These are phyloP conservation scores for Monilinia polystroma DNA, from an alignment of 2,329 filamentous ascomycete species.

Conservation along the genomic window DNA sequence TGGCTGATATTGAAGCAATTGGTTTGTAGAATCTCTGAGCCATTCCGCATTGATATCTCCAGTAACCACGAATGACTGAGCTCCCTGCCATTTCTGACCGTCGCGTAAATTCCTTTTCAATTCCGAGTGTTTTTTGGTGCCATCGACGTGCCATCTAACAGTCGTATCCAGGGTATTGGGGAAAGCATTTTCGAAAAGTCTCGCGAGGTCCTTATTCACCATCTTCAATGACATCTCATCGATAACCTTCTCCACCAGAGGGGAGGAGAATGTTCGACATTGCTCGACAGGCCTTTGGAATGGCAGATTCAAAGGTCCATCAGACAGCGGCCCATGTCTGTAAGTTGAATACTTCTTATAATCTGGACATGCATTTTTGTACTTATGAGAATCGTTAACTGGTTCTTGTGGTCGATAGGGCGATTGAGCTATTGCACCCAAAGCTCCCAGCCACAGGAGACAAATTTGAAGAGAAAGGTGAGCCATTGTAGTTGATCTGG, in stretches of 20 bases:
- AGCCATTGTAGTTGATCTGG: not conserved
- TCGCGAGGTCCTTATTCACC: conserved; percentile 81
- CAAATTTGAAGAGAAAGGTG: not conserved
- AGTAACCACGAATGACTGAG: conserved; percentile 90
- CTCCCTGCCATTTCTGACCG: conserved; percentile 71
- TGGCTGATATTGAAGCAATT: conserved; percentile 84
- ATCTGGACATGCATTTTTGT: conserved; percentile 39
- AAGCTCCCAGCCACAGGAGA: conserved; percentile 21
- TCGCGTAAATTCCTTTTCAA: conserved; percentile 47
- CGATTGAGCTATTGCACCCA: conserved; percentile 18
- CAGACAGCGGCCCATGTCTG: conserved; percentile 70
- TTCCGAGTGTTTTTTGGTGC: conserved; percentile 43
- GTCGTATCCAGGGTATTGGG: conserved; percentile 76
- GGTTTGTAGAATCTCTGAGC: conserved; percentile 90
- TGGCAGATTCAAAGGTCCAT: conserved; percentile 75
- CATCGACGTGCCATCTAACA: conserved; percentile 66
- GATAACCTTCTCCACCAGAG: conserved; percentile 85
- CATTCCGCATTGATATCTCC: conserved; percentile 93
- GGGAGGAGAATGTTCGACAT: conserved; percentile 88
- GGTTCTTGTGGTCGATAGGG: conserved; percentile 17
- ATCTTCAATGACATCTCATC: conserved; percentile 75
- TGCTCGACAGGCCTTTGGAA: conserved; percentile 78
- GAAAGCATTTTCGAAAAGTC: conserved; percentile 93
- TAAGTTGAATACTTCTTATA: conserved; percentile 40
- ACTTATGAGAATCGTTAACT: conserved; percentile 20